A percentile compares a stretch with the other conserved stretches of the same genome.
These are phyloP conservation scores for Termitomyces sp. DNA, from an alignment of 768 basidiomycete species.

Conservation along the genomic window DNA sequence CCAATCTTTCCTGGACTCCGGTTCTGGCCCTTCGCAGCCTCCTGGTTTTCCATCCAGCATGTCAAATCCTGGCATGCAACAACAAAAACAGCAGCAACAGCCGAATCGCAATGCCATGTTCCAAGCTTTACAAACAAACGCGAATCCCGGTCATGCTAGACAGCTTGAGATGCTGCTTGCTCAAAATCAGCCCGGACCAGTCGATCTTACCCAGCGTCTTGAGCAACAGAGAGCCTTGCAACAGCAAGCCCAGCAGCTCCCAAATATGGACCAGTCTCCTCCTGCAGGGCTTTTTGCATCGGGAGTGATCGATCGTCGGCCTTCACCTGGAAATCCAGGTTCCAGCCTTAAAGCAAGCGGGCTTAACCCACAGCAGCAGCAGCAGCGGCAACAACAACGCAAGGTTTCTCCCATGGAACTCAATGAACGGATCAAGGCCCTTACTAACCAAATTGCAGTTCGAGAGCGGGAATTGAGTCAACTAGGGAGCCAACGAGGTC, in stretches of 20 bases:
- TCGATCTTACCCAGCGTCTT: slow-evolving; percentile 25
- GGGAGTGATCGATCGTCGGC: slow-evolving; percentile 38
- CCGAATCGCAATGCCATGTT: slow-evolving; percentile 29
- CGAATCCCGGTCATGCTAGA: slow-evolving; percentile 23
- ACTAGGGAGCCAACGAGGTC: slow-evolving; percentile 4
- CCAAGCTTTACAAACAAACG: slow-evolving; percentile 28
- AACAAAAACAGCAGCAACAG: slow-evolving; percentile 11
- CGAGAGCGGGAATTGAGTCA: slow-evolving; percentile 11
- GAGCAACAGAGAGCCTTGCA: slow-evolving; percentile 22
- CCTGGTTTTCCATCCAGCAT: slow-evolving; percentile 33
- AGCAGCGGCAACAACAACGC: slow-evolving; percentile 7
- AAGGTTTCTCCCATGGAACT: slow-evolving; percentile 10
- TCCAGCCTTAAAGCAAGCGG: slow-evolving; percentile 11
- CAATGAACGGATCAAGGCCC: slow-evolving; percentile 7
- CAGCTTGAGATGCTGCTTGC: slow-evolving; percentile 47
- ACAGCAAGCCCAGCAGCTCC: slow-evolving; percentile 18
- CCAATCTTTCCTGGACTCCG: slow-evolving; percentile 28
- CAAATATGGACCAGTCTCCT: slow-evolving; percentile 33
- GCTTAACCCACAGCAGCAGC: slow-evolving; percentile 9
- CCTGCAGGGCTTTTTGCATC: slow-evolving; percentile 46
- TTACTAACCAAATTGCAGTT: slow-evolving; percentile 5
- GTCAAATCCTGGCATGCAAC: slow-evolving; percentile 24
- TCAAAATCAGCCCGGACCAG: slow-evolving; percentile 33
- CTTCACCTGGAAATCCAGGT: slow-evolving; percentile 41
- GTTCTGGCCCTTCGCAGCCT: slow-evolving; percentile 25